Evolutionary conservation across 495 filamentous ascomycete species (phyloP).

Genomic region (Penicillium subrubescens): DNA sequence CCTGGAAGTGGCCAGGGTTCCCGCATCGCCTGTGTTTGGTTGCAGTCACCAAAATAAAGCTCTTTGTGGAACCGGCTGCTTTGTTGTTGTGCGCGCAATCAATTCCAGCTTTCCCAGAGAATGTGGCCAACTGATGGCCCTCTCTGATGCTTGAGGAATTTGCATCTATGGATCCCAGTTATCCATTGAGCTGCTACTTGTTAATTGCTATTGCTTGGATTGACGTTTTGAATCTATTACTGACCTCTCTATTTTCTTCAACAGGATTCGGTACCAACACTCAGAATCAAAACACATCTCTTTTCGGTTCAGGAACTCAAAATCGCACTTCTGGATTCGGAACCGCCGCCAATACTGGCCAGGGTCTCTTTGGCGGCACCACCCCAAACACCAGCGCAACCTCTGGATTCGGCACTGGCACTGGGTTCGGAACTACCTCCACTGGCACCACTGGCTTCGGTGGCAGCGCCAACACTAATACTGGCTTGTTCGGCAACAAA

Average conservation of each 20-base stretch:
- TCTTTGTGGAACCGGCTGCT: not conserved
- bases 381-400: not conserved
- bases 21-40: not conserved
- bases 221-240: slow-evolving; percentile 7
- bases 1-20: not conserved
- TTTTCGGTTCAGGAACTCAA: slow-evolving; percentile 39
- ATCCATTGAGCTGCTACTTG: slow-evolving; percentile 26
- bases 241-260: slow-evolving; percentile 19
- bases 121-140: not conserved
- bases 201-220: slow-evolving; percentile 10
- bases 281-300: slow-evolving; percentile 35
- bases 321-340: slow-evolving; percentile 52
- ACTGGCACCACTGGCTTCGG: slow-evolving; percentile 51
- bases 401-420: not conserved
- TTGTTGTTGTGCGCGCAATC: not conserved
- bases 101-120: not conserved
- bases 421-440: slow-evolving; percentile 20
- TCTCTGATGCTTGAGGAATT: slow-evolving; percentile 9
- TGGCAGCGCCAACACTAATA: slow-evolving; percentile 45
- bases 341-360: slow-evolving; percentile 27
- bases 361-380: slow-evolving; percentile 23
- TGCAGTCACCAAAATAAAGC: not conserved
- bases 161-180: slow-evolving; percentile 19
- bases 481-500: slow-evolving; percentile 54
- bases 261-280: slow-evolving; percentile 44